Conservation (phyloP, 345 rosid species). For the Populus alba region DNA sequence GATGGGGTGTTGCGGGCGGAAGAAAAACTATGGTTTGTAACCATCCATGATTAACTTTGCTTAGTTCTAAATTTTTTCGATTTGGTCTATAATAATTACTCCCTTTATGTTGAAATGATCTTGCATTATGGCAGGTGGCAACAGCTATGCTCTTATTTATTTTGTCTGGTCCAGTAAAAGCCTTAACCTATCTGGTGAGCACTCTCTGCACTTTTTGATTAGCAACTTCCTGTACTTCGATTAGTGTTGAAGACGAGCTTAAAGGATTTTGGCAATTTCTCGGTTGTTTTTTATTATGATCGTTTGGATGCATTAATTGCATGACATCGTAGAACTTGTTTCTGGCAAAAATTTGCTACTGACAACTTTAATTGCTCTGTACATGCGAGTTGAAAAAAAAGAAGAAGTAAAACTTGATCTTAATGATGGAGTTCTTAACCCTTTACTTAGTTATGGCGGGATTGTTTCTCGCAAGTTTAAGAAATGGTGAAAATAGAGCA, state of each 20-base stretch:
- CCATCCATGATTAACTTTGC: background rate
- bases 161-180: slow-evolving; percentile 86
- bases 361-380: background rate
- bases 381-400: background rate
- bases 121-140: slow-evolving; percentile 61
- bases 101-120: slow-evolving; percentile 1
- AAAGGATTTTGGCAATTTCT: background rate
- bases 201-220: background rate
- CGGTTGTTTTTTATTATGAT: background rate
- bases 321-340: background rate
- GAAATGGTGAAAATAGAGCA: background rate
- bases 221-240: background rate
- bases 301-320: background rate
- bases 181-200: slow-evolving; percentile 81
- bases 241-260: background rate
- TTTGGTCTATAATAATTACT: background rate
- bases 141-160: slow-evolving; percentile 81
- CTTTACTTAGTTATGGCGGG: background rate
- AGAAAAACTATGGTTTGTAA: slow-evolving; percentile 84
- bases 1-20: slow-evolving; percentile 91
- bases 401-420: background rate
- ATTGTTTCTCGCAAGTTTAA: background rate
- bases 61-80: background rate
- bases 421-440: background rate
- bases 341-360: background rate